Percentiles rank a stretch among this genome's conserved stretches.
These are phyloP conservation scores for Sedum album DNA, from an alignment of 164 flowering plant species.

Conservation along the genomic window DNA sequence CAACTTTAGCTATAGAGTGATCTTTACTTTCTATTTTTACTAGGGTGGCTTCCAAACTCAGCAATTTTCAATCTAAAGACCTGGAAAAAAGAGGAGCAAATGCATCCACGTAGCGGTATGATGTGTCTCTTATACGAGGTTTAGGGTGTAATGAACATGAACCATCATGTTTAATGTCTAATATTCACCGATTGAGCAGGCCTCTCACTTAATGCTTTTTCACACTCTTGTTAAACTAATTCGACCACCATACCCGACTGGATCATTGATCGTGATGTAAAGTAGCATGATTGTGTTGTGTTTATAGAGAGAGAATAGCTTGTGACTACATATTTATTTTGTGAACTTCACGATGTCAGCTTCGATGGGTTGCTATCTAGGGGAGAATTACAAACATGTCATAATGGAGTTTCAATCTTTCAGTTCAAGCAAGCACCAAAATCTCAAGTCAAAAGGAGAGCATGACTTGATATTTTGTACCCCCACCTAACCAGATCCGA, in stretches of 20 bases:
- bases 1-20: neutral
- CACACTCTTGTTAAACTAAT: neutral
- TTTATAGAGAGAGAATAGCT: neutral
- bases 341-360: neutral
- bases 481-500: too few relatives aligned
- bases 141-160: neutral
- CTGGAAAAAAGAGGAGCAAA: neutral
- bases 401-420: neutral
- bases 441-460: neutral
- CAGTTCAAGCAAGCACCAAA: neutral
- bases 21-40: neutral
- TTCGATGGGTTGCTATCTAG: neutral
- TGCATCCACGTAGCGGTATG: neutral
- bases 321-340: too few relatives aligned
- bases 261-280: neutral
- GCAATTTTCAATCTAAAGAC: neutral
- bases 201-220: neutral
- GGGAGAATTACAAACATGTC: neutral
- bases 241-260: neutral
- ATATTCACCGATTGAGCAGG: neutral
- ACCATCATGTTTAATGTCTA: neutral
- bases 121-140: neutral
- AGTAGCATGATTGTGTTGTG: slow-evolving; percentile 6
- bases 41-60: neutral
- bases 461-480: too few relatives aligned